Evolutionary conservation across 352 stramenopile genomes (phyloP), one percentile per base, ranked within the genome.

Genomic region (Blastocystis sp.): DNA sequence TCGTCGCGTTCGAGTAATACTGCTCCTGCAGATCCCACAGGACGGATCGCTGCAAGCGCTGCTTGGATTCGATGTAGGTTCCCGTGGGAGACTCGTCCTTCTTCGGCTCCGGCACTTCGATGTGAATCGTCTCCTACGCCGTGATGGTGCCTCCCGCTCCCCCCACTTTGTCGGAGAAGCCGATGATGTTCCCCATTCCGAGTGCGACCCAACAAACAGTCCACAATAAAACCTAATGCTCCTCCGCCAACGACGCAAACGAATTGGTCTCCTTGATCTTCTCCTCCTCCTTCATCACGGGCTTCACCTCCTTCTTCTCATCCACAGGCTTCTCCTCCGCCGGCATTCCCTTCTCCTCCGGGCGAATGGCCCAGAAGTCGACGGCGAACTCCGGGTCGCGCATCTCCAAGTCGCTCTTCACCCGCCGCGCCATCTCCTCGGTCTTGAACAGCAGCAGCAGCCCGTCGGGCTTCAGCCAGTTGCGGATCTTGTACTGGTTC

Each of bases 401-500:
- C 59, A 68, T 65, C n/a, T 88, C 78, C n/a, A 88, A 21, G 42
- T 79, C 68, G 21, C 17, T 21, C 68, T 88, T 88, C 45, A 88
- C 61, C 11, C 68, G 24, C 19, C 78, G 42, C 21, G 78, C 78
- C 68, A 71, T 88, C 24, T 88, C 64, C 38, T 88, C 78, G 3
- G 78, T 78, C 24, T 79, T 79, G 28, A 88, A 38, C 52, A 88
- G 21, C 21, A 88, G 38, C 45, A 88, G 61, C 42, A 88, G 24
- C 54, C 78, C 78, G 24, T 78, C 54, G 10, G 60, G 78, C 24
- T 38, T 69, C 38, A 88, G 64, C 78, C 78, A 88, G 0, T 43
- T 21, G 3, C 78, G 60, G 24, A 88, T 88, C 64, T 88, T 76
- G 68, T 88, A 88, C 43, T 78, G 64, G 59, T 79, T 61, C 40